These are phyloP conservation scores for Cornus controversa DNA, from an alignment of 148 eudicot genomes.

Conservation along the genomic window DNA sequence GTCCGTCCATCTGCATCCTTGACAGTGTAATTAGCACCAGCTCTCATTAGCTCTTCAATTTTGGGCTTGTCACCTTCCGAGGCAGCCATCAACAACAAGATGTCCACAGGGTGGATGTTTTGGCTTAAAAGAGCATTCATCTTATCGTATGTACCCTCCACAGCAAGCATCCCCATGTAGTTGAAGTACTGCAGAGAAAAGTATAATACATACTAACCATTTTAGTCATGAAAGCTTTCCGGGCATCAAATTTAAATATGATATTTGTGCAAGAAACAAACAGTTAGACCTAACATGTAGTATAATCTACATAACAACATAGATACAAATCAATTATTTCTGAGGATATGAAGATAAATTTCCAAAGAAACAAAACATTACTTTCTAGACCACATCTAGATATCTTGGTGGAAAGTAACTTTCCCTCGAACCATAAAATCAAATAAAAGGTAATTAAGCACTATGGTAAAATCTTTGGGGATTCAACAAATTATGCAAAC, in stretches of 20 bases:
- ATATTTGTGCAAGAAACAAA: not conserved
- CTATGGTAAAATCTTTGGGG: not conserved
- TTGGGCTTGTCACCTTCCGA: conserved; percentile 88
- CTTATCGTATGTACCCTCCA: conserved; percentile 91
- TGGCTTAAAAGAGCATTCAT: conserved; percentile 80
- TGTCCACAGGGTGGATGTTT: conserved; percentile 91
- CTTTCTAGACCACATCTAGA: not conserved
- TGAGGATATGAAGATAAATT: not conserved
- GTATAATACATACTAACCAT: not conserved
- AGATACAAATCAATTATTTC: too few species aligned
- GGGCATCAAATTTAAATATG: not conserved
- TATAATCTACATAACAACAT: too few species aligned
- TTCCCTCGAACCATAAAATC: not conserved
- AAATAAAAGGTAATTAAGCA: not conserved
- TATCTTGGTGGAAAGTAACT: not conserved
- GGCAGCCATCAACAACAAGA: conserved; percentile 80
- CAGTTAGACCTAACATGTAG: not conserved
- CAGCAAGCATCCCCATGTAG: conserved; percentile 99
- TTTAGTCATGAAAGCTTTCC: not conserved
- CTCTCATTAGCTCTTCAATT: conserved; percentile 78
- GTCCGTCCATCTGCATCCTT: conserved; percentile 82
- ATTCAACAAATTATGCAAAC: not conserved
- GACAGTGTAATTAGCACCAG: conserved; percentile 76
- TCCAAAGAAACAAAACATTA: not conserved
- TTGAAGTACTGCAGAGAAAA: conserved; percentile 83